phyloP scores from a whole-genome alignment of 106 monocot species.

The Hemerocallis citrina region DNA sequence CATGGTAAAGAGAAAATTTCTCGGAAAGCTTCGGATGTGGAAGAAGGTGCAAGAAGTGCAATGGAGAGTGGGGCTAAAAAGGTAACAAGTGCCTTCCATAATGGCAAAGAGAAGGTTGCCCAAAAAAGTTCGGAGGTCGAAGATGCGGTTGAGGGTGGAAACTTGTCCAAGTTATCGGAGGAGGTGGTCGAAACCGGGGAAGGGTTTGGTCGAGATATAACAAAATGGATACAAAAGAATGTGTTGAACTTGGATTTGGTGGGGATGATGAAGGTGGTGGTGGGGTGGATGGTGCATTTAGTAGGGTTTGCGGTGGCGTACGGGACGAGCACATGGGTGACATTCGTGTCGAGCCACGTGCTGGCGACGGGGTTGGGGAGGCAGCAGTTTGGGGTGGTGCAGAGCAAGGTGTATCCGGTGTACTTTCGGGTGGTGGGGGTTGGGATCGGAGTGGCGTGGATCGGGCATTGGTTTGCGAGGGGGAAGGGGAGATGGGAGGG shows the following conservation, averaged over 20 bases:
- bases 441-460: conserved; percentile 16
- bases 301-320: conserved; percentile 53
- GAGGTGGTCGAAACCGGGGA: conserved; percentile 14
- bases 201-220: too few relatives aligned
- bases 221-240: too few relatives aligned
- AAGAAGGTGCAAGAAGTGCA: neutral
- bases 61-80: neutral
- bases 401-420: conserved; percentile 77
- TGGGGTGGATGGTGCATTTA: conserved; percentile 31
- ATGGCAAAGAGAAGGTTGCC: too few relatives aligned
- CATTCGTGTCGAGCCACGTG: conserved; percentile 77
- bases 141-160: neutral
- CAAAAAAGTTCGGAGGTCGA: too few relatives aligned
- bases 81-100: neutral
- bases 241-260: too few relatives aligned
- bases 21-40: neutral
- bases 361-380: conserved; percentile 45
- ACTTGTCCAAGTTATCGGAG: conserved; percentile 5
- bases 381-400: conserved; percentile 80
- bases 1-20: too few relatives aligned
- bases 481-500: neutral
- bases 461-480: conserved; percentile 27
- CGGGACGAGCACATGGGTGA: conserved; percentile 73
- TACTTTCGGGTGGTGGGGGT: conserved; percentile 58
- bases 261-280: conserved; percentile 8